phyloP scores from a whole-genome alignment of 352 stramenopile species.

The Globisporangium abappressorium region DNA sequence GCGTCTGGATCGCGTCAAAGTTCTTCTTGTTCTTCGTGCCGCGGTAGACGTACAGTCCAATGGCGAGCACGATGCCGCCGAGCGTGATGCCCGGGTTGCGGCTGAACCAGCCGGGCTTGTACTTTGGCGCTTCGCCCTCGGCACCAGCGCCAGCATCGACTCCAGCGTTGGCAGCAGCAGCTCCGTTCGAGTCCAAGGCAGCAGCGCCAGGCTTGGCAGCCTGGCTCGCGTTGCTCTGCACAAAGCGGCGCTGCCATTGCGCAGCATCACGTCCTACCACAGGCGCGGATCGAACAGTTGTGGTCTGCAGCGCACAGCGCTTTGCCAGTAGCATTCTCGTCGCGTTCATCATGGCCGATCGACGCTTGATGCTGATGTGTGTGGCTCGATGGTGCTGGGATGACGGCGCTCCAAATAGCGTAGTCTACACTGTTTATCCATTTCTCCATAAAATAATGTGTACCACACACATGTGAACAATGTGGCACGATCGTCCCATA shows the following conservation, averaged over 20 bases:
- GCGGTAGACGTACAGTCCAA: constrained; percentile 72
- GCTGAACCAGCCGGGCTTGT: constrained; percentile 84
- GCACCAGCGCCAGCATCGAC: neutral
- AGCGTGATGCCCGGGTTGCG: constrained; percentile 80
- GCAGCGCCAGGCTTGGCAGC: constrained; percentile 1
- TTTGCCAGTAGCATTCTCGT: constrained; percentile 6
- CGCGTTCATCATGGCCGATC: constrained; percentile 5
- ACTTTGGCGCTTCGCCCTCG: constrained; percentile 60
- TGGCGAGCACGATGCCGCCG: constrained; percentile 62
- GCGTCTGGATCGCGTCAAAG: constrained; percentile 69
- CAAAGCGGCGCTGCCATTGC: constrained; percentile 13
- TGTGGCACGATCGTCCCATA: neutral
- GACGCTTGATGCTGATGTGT: neutral
- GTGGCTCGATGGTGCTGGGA: constrained; percentile 1
- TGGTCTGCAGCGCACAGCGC: constrained; percentile 1
- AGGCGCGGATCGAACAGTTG: neutral
- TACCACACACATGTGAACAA: neutral
- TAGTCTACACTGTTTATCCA: neutral
- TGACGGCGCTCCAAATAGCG: neutral
- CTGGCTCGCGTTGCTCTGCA: constrained; percentile 2
- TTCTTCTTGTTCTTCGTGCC: constrained; percentile 74
- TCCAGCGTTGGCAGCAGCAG: constrained; percentile 2
- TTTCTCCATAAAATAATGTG: neutral
- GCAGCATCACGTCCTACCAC: neutral
- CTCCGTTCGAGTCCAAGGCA: constrained; percentile 1